phyloP scores from a whole-genome alignment of 2,329 filamentous ascomycete genomes.

The Rhynchosporium graminicola region DNA sequence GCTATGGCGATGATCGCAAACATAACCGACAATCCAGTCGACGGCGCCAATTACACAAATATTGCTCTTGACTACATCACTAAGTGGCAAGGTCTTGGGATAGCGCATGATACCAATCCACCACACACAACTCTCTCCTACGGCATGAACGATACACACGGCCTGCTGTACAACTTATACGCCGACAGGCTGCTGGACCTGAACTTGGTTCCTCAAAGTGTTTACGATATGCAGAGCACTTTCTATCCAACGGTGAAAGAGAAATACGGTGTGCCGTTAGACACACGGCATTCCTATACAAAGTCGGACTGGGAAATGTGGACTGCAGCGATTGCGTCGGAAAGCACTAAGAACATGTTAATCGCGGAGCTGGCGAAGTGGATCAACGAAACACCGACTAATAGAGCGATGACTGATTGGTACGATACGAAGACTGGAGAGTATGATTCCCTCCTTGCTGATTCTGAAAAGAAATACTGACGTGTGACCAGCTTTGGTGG shows the following conservation, averaged over 20 bases:
- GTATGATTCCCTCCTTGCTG: constrained; percentile 48
- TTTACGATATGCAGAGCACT: constrained; percentile 75
- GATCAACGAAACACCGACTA: constrained; percentile 72
- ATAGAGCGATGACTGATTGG: constrained; percentile 74
- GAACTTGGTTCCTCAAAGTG: constrained; percentile 68
- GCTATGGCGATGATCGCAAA: constrained; percentile 74
- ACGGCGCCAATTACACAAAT: constrained; percentile 59
- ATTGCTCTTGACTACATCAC: constrained; percentile 69
- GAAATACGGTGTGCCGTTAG: constrained; percentile 79
- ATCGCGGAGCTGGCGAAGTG: constrained; percentile 69
- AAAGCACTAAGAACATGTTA: constrained; percentile 63
- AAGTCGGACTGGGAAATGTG: constrained; percentile 83
- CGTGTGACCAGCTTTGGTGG: constrained; percentile 11
- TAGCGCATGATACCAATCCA: constrained; percentile 62
- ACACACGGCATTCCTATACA: constrained; percentile 78
- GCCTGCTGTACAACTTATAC: constrained; percentile 77
- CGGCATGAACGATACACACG: constrained; percentile 58
- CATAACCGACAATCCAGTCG: constrained; percentile 57
- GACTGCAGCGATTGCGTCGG: constrained; percentile 70
- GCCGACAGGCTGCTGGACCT: constrained; percentile 77
- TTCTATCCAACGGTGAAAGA: constrained; percentile 75
- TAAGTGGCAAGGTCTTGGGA: constrained; percentile 70
- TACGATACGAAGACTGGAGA: constrained; percentile 72
- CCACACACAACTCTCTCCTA: constrained; percentile 79
- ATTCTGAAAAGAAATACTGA: constrained; percentile 9